phyloP scores from a whole-genome alignment of 495 filamentous ascomycete species.

The Extremus antarcticus region DNA sequence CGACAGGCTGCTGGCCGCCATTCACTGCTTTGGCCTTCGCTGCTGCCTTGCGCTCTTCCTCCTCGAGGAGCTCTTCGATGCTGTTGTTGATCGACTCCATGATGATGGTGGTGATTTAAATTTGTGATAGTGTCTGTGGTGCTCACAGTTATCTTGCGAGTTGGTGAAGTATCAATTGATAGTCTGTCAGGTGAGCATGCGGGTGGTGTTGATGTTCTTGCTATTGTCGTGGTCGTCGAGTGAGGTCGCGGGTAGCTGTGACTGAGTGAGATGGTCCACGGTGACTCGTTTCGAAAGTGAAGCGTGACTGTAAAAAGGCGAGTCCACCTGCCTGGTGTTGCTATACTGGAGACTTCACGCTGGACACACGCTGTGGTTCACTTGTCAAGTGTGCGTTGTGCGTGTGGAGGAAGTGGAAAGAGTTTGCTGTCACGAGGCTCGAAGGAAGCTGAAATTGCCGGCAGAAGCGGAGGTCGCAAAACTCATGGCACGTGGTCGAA shows the following conservation, averaged over 20 bases:
- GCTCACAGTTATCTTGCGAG: neutral
- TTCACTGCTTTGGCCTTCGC: neutral
- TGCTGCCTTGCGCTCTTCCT: constrained; percentile 14
- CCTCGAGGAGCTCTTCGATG: constrained; percentile 18
- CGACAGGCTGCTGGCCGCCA: neutral
- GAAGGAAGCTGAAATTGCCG: neutral
- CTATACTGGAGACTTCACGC: neutral
- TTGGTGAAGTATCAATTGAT: neutral
- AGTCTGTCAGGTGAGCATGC: neutral
- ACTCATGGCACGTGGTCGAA: too few relatives aligned
- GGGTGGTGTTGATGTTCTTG: neutral
- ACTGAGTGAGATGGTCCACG: constrained; percentile 2
- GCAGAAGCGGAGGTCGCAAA: neutral
- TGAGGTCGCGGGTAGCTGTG: constrained; percentile 3
- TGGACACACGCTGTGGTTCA: neutral
- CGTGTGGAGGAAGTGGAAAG: neutral
- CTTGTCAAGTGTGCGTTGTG: neutral
- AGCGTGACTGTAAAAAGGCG: neutral
- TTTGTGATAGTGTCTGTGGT: neutral
- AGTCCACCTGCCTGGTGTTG: neutral
- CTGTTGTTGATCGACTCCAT: constrained; percentile 4
- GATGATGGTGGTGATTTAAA: neutral
- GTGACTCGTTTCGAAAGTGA: neutral
- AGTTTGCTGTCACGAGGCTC: neutral
- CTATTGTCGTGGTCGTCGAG: neutral